Percentiles rank a stretch among this genome's conserved stretches.
Conservation (phyloP, 2,329 filamentous ascomycete genomes). For the Fusarium devonianum region DNA sequence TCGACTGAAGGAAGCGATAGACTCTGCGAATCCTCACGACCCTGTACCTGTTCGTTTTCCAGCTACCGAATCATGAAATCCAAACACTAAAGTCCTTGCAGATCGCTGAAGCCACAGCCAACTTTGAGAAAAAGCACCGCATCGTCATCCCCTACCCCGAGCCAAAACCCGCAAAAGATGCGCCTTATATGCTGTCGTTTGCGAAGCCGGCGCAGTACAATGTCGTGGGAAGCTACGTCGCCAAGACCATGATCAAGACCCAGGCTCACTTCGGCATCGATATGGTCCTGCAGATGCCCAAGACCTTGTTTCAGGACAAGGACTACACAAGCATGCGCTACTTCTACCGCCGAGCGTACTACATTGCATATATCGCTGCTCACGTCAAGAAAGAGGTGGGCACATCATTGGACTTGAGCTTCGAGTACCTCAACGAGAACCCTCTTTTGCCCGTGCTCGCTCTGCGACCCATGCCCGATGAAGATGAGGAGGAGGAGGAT, state of each 20-base stretch:
- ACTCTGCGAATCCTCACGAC: slow-evolving; percentile 58
- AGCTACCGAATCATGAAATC: not conserved
- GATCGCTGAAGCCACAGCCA: slow-evolving; percentile 73
- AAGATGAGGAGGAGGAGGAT: slow-evolving; percentile 21
- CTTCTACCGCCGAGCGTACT: slow-evolving; percentile 94
- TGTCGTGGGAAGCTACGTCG: slow-evolving; percentile 85
- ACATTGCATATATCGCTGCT: slow-evolving; percentile 80
- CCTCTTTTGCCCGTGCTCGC: slow-evolving; percentile 74
- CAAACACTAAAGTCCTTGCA: slow-evolving; percentile 46
- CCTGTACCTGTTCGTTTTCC: slow-evolving; percentile 56
- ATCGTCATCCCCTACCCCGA: slow-evolving; percentile 84
- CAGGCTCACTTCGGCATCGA: slow-evolving; percentile 71
- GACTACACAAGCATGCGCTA: slow-evolving; percentile 93
- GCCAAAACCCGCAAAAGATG: slow-evolving; percentile 77
- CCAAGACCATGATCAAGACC: slow-evolving; percentile 74
- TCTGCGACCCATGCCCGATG: slow-evolving; percentile 48
- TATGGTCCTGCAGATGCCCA: slow-evolving; percentile 86
- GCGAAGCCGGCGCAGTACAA: slow-evolving; percentile 80
- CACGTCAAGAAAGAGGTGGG: slow-evolving; percentile 67
- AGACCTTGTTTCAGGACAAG: slow-evolving; percentile 84
- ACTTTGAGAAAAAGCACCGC: slow-evolving; percentile 70
- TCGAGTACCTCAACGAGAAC: slow-evolving; percentile 75
- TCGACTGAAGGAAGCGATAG: slow-evolving; percentile 60
- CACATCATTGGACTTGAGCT: slow-evolving; percentile 64
- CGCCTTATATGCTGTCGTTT: slow-evolving; percentile 83